These are phyloP conservation scores for Penicillium waksmanii DNA, from an alignment of 495 filamentous ascomycete species.

Conservation along the genomic window DNA sequence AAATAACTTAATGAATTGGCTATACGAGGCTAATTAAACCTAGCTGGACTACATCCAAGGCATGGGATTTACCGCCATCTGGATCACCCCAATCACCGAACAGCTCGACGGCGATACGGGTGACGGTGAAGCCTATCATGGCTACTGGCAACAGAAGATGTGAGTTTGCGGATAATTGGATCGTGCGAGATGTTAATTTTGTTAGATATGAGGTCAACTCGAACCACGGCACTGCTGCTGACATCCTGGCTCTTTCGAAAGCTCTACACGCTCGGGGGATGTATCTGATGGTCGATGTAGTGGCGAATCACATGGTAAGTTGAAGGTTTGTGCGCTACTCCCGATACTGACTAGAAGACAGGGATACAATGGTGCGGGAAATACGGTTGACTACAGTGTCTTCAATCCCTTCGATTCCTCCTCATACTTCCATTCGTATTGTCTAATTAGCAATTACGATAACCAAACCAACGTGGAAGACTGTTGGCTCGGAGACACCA, in stretches of 20 bases:
- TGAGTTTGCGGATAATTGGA: conserved; percentile 28
- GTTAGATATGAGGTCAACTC: conserved; percentile 60
- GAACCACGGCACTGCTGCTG: conserved; percentile 65
- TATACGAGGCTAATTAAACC: neutral
- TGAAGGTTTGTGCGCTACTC: conserved; percentile 38
- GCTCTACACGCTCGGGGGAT: conserved; percentile 67
- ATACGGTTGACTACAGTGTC: conserved; percentile 61
- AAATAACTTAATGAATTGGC: neutral
- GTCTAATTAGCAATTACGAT: conserved; percentile 65
- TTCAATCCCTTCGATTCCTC: conserved; percentile 68
- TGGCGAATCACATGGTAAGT: conserved; percentile 73
- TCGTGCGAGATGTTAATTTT: neutral
- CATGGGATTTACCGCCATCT: conserved; percentile 82
- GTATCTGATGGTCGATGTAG: conserved; percentile 81
- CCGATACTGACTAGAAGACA: conserved; percentile 64
- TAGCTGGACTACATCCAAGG: conserved; percentile 61
- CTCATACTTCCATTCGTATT: conserved; percentile 69
- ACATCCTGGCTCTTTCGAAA: conserved; percentile 61
- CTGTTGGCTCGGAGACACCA: conserved; percentile 69
- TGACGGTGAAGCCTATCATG: conserved; percentile 67
- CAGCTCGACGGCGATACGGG: conserved; percentile 56
- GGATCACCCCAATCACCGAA: conserved; percentile 77
- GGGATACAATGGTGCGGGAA: conserved; percentile 61
- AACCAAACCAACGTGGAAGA: conserved; percentile 52
- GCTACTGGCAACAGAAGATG: conserved; percentile 77